A percentile compares a stretch with the other conserved stretches of the same genome.
These are phyloP conservation scores for Ogataea glucozyma DNA, from an alignment of 805 yeast species.

Conservation along the genomic window DNA sequence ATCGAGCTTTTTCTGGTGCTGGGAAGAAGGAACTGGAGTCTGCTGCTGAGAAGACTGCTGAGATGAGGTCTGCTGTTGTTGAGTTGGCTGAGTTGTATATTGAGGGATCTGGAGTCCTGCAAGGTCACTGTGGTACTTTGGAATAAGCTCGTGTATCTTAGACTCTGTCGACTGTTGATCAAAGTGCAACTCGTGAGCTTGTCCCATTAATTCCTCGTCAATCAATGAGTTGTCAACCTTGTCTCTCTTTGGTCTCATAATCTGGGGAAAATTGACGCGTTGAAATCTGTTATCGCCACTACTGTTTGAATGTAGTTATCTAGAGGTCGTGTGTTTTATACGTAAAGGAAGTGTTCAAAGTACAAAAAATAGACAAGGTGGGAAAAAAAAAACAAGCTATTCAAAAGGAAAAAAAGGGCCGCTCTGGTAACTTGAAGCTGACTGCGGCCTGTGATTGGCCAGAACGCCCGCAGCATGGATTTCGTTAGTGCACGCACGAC, in stretches of 20 bases:
- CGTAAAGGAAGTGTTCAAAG: constrained; percentile 23
- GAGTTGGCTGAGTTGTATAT: constrained; percentile 16
- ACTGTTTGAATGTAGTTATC: constrained; percentile 13
- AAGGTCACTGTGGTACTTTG: constrained; percentile 23
- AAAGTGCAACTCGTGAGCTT: constrained; percentile 23
- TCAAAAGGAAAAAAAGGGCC: constrained; percentile 5
- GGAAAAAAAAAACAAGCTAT: constrained; percentile 8
- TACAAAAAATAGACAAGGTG: constrained; percentile 18
- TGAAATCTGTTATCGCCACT: constrained; percentile 4
- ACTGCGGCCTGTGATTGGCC: constrained; percentile 2
- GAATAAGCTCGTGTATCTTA: constrained; percentile 24
- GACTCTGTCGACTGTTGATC: constrained; percentile 21
- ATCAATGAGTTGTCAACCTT: constrained; percentile 26
- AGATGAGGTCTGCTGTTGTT: constrained; percentile 8
- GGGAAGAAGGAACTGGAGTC: neutral
- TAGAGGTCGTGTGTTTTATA: constrained; percentile 16
- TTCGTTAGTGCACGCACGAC: neutral
- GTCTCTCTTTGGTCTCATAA: constrained; percentile 22
- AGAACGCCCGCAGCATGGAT: neutral
- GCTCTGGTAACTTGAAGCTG: constrained; percentile 6
- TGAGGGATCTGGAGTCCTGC: constrained; percentile 19
- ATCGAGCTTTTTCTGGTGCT: constrained; percentile 9
- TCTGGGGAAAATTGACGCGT: constrained; percentile 19
- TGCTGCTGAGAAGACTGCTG: constrained; percentile 8
- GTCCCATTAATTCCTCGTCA: constrained; percentile 27